These are phyloP conservation scores for Phialemonium atrogriseum DNA, from an alignment of 2,329 filamentous ascomycete species.

Conservation along the genomic window DNA sequence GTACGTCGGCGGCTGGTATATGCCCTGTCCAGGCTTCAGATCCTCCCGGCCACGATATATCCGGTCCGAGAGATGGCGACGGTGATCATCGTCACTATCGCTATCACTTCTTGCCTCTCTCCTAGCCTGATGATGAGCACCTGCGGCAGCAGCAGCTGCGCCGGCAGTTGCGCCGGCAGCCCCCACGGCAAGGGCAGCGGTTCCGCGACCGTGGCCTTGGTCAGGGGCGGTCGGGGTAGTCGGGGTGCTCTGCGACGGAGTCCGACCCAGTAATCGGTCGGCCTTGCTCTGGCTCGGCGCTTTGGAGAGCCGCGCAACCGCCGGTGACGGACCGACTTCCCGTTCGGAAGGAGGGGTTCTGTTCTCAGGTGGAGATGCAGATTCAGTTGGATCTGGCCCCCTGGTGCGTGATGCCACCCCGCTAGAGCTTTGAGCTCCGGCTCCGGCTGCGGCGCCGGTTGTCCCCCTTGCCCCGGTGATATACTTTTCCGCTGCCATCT, in stretches of 20 bases:
- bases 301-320: constrained; percentile 11
- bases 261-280: constrained; percentile 12
- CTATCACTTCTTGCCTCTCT: constrained; percentile 16
- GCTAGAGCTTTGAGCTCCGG: neutral
- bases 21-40: constrained; percentile 39
- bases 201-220: constrained; percentile 1
- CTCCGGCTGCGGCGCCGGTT: no score
- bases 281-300: constrained; percentile 14
- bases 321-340: constrained; percentile 2
- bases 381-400: neutral
- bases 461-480: no score
- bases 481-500: constrained; percentile 32
- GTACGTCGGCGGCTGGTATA: constrained; percentile 51
- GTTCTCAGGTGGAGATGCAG: neutral
- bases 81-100: constrained; percentile 22
- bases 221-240: constrained; percentile 3
- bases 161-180: constrained; percentile 8
- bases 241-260: constrained; percentile 7
- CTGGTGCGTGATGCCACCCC: neutral
- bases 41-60: constrained; percentile 32
- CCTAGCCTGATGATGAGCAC: constrained; percentile 6
- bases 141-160: constrained; percentile 3
- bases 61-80: constrained; percentile 31
- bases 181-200: constrained; percentile 4
- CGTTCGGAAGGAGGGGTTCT: neutral